These are phyloP conservation scores for Rhizopus stolonifer DNA, from an alignment of 371 early-diverging fungal species.

Conservation along the genomic window DNA sequence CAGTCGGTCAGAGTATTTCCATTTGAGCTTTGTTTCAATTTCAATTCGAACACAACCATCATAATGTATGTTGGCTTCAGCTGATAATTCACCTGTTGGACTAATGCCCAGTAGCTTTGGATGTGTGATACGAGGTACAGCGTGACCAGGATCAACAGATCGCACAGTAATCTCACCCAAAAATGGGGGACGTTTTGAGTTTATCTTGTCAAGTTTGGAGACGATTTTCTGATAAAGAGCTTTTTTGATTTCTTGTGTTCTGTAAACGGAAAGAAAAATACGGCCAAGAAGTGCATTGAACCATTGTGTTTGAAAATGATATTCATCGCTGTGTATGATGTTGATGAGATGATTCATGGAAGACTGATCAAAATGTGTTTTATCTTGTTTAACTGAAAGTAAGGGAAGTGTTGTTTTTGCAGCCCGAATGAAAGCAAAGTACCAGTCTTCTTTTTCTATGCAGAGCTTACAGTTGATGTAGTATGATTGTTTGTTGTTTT, in stretches of 20 bases:
- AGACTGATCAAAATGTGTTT: constrained; percentile 51
- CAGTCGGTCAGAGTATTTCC: constrained; percentile 52
- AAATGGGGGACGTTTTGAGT: constrained; percentile 72
- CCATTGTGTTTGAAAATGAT: constrained; percentile 77
- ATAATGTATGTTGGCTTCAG: constrained; percentile 79
- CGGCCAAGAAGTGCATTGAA: constrained; percentile 89
- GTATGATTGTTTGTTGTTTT: constrained; percentile 24
- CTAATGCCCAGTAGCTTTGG: constrained; percentile 71
- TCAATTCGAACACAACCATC: constrained; percentile 73
- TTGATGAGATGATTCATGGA: constrained; percentile 58
- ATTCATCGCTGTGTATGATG: constrained; percentile 62
- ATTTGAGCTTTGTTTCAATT: constrained; percentile 65
- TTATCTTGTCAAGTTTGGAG: constrained; percentile 63
- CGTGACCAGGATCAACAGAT: constrained; percentile 77
- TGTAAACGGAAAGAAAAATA: constrained; percentile 69
- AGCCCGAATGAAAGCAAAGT: constrained; percentile 56
- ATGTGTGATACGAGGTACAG: constrained; percentile 77
- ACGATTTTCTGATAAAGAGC: constrained; percentile 67
- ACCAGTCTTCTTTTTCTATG: constrained; percentile 93
- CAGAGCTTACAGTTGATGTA: constrained; percentile 59
- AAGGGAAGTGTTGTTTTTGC: constrained; percentile 20
- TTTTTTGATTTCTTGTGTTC: constrained; percentile 60
- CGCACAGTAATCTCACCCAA: constrained; percentile 81
- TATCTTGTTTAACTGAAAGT: constrained; percentile 25
- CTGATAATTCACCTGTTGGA: constrained; percentile 69